Evolutionary conservation across 169 alveolate species (phyloP), one percentile per base, ranked within the genome.

Genomic region (Cryptosporidium meleagridis): DNA sequence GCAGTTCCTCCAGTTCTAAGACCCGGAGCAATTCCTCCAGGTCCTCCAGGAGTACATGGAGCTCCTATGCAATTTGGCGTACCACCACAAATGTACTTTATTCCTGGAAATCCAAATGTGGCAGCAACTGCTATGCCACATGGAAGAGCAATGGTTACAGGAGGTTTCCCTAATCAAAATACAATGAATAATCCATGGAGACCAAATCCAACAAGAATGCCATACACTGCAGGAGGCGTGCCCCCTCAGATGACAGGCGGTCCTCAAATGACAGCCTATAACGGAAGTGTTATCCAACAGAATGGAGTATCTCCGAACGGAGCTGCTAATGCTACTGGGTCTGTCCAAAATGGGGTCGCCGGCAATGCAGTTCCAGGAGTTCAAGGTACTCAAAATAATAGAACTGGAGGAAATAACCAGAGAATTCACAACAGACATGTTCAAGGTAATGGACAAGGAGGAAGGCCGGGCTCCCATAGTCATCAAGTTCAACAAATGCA

Each of bases 1-100:
- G 93, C 95, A 53, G 71, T 93, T 37, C 92, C 95, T 70, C 71
- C 94, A 68, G 85, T 92, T 55, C 51, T 86, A 80, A 84, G 84
- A 45, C 45, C 93, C 7, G 89, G 89, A 14, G 35, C 89, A 16
- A 80, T 80, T 39, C 89, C 89, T 7, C 89, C 75, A n/a, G 89
- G 89, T 10, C 89, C 89, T 14, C 89, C 89, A 10, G 89, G 80
- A 59, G 89, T 80, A 8, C 89, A 80, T 29, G 89, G 89, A 23
- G 75, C 89, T 21, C 89, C 89, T 2, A 80, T 80, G 89, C 89
- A 80, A 41, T 80, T 80, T 23, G 89, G 89, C 8, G 89, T 65
- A 18, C 89, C 89, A 3, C 89, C 89, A 2, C 89, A 80, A 33
- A 80, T 80, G 89, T 80, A 80, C 68, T 80, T 80, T 37, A 80